Percentiles rank a stretch among this genome's conserved stretches.
These are phyloP conservation scores for Helicostylum pulchrum DNA, from an alignment of 192 early-diverging fungal species.

Conservation along the genomic window DNA sequence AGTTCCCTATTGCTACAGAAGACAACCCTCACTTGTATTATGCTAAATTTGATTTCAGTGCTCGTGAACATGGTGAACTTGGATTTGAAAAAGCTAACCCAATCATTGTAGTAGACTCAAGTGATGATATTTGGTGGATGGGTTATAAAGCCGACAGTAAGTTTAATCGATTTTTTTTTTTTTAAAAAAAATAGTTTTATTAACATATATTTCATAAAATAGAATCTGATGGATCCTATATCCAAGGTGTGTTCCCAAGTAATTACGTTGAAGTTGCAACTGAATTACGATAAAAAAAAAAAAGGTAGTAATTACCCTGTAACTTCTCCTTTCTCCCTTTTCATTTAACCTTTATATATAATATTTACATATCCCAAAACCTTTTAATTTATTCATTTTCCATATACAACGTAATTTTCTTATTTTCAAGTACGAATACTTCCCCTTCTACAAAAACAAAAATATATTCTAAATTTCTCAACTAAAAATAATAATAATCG, in stretches of 20 bases:
- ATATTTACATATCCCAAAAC: no score
- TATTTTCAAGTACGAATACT: no score
- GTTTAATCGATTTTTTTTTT: constrained; percentile 21
- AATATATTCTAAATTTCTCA: no score
- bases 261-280: constrained; percentile 57
- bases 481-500: no score
- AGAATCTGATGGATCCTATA: constrained; percentile 32
- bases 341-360: no score
- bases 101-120: constrained; percentile 72
- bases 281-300: neutral
- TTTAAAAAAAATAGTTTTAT: constrained; percentile 1
- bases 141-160: constrained; percentile 63
- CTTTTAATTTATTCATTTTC: no score
- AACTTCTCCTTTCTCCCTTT: no score
- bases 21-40: constrained; percentile 50
- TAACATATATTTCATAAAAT: constrained; percentile 8
- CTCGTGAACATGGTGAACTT: constrained; percentile 73
- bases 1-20: constrained; percentile 17
- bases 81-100: constrained; percentile 65
- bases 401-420: no score
- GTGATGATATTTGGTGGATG: constrained; percentile 84
- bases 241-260: constrained; percentile 76
- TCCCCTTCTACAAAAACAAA: no score
- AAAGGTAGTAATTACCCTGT: neutral
- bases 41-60: constrained; percentile 70